These are phyloP conservation scores for Rhizopogon salebrosus DNA, from an alignment of 768 basidiomycete species.

Conservation along the genomic window DNA sequence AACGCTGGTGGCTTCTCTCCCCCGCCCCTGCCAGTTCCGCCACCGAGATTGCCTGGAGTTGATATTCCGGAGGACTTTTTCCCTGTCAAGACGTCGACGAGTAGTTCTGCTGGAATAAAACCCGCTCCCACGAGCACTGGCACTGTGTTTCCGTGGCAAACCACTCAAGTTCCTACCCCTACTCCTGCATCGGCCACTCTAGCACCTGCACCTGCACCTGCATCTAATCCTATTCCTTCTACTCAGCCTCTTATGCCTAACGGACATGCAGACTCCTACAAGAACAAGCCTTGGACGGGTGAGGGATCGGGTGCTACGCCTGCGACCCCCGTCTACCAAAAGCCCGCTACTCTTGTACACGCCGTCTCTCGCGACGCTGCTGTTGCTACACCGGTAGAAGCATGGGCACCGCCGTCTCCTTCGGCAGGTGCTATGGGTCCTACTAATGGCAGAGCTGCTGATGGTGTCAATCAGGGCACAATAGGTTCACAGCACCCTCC, in stretches of 20 bases:
- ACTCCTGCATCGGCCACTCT: not conserved
- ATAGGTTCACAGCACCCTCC: not conserved
- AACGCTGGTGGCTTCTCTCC: conserved; percentile 18
- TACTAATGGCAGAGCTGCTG: too few species aligned
- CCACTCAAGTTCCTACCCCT: not conserved
- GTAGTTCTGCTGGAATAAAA: not conserved
- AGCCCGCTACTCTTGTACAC: not conserved
- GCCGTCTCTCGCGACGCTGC: not conserved
- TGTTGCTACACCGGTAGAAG: not conserved
- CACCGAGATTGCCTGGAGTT: conserved; percentile 14
- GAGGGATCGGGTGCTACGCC: not conserved
- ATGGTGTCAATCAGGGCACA: not conserved
- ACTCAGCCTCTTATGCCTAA: not conserved
- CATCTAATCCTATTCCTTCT: too few species aligned
- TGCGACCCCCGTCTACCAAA: not conserved
- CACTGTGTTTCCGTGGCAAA: not conserved
- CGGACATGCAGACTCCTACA: not conserved
- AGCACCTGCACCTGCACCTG: too few species aligned
- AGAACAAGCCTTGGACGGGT: not conserved
- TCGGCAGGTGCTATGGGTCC: not conserved
- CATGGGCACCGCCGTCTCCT: not conserved
- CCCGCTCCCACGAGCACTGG: not conserved
- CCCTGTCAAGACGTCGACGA: not conserved
- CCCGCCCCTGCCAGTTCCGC: conserved; percentile 24
- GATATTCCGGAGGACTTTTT: not conserved